Conservation (phyloP, 768 basidiomycete species). For the Coprinopsis sp. region DNA sequence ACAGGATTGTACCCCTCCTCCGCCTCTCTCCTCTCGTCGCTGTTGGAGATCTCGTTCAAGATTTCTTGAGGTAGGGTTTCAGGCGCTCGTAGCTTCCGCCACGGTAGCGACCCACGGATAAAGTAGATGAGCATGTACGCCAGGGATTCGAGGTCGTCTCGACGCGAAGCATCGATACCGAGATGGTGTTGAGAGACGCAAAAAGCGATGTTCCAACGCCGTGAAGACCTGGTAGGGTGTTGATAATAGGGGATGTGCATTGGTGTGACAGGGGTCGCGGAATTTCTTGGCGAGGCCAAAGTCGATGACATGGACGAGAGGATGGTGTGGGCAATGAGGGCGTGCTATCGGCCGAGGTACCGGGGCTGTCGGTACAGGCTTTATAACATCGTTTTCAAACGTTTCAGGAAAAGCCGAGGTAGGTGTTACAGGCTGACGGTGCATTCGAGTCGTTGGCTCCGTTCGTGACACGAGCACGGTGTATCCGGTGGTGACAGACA, state of each 20-base stretch:
- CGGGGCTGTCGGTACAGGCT: not conserved
- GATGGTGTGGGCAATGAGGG: conserved; percentile 14
- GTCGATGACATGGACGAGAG: conserved; percentile 88
- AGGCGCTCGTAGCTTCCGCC: conserved; percentile 67
- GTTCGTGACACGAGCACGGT: conserved; percentile 23
- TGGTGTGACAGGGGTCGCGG: conserved; percentile 58
- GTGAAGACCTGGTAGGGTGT: conserved; percentile 52
- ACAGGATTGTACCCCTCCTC: conserved; percentile 46
- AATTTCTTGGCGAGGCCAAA: conserved; percentile 82
- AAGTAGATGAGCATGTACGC: conserved; percentile 85
- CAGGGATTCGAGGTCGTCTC: conserved; percentile 76
- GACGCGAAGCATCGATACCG: conserved; percentile 59
- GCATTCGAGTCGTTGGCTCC: not conserved
- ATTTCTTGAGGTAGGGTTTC: conserved; percentile 22
- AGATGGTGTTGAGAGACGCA: conserved; percentile 16
- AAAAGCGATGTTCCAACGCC: conserved; percentile 70
- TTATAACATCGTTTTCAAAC: not conserved
- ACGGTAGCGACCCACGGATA: conserved; percentile 70
- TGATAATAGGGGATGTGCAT: conserved; percentile 70
- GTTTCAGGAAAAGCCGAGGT: not conserved
- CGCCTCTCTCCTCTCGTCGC: conserved; percentile 21
- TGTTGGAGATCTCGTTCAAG: conserved; percentile 17
- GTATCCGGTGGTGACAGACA: conserved; percentile 58
- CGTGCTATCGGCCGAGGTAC: not conserved
- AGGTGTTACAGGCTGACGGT: conserved; percentile 1